phyloP scores from a whole-genome alignment of 768 basidiomycete species.

The Suillus luteus region DNA sequence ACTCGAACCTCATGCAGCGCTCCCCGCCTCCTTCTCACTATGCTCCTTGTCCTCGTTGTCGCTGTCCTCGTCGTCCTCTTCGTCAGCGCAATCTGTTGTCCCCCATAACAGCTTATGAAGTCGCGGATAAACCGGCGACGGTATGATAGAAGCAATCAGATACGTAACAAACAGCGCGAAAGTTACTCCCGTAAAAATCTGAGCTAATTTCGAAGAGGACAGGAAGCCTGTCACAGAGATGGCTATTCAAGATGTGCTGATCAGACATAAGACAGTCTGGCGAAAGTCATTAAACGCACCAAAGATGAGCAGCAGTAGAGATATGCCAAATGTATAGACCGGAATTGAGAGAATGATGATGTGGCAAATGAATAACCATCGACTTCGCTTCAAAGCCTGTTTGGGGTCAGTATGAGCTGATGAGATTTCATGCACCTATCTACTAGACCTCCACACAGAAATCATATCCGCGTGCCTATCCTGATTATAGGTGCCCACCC shows the following conservation, averaged over 20 bases:
- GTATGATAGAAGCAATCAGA: neutral
- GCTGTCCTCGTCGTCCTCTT: neutral
- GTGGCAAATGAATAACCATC: neutral
- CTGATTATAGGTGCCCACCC: no score
- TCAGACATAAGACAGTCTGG: neutral
- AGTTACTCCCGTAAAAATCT: neutral
- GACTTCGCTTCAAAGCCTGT: neutral
- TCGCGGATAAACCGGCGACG: neutral
- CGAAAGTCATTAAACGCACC: neutral
- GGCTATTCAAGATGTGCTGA: neutral
- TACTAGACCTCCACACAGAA: no score
- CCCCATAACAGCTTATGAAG: neutral
- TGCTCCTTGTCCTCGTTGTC: neutral
- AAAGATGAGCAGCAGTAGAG: constrained; percentile 1
- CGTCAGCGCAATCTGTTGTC: neutral
- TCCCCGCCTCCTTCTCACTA: neutral
- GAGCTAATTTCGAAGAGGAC: constrained; percentile 1
- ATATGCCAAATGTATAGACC: neutral
- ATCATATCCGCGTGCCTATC: no score
- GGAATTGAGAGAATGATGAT: constrained; percentile 1
- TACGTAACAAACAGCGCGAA: neutral
- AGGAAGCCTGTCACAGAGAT: constrained; percentile 3
- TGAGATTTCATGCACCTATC: neutral
- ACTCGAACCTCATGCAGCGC: neutral
- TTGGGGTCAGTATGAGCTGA: neutral